Base-by-base conservation (phyloP, 2,329 filamentous ascomycete genomes). In the Phialophora tarda region DNA sequence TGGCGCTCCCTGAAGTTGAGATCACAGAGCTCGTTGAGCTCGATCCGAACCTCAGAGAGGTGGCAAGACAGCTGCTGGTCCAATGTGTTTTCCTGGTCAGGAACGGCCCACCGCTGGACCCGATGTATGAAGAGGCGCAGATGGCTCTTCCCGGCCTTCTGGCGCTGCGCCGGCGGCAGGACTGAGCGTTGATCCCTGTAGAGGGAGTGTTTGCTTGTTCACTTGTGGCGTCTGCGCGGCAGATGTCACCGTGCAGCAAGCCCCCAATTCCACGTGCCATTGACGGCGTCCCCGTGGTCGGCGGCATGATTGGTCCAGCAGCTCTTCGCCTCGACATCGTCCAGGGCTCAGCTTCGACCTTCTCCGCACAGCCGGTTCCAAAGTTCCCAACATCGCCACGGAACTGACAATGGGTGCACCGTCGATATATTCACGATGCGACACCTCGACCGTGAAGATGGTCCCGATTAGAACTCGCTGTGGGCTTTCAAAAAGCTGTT, bases 71-170 rank as follows among this genome's bases (percentile, higher is more conserved):
- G 30, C 24, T 62, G 10, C 23, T 62, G 4, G 30, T 23, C 7
- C 59, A 54, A 8, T 62, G 59, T 44, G 26, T 62, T 5, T 62
- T 55, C 24, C 28, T 55, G 23, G 60, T 62, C n/a, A 56, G 60
- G 17, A 55, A 56, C 23, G 60, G 60, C 7, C 51, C 24, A 11
- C 51, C 60, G 3, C 60, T 62, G 5, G 60, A 62, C 8, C 51
- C 51, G 6, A 62, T 62, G 60, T 62, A 62, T 34, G 60, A 62
- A 50, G 60, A 55, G 26, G 59, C 59, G 14, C 59, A 62, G 51
- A 30, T 62, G 17, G 50, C 59, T 6, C 32, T 62, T 32, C 59
- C 59, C 6, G 59, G 59, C 23, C 50, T 62, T 7, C 34, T 41
- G 14, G 59, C 59, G 10, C 34, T 62, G 34, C 59, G 59, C 14